Conservation (phyloP, 2,329 filamentous ascomycete genomes). For the Zymoseptoria pseudotritici region DNA sequence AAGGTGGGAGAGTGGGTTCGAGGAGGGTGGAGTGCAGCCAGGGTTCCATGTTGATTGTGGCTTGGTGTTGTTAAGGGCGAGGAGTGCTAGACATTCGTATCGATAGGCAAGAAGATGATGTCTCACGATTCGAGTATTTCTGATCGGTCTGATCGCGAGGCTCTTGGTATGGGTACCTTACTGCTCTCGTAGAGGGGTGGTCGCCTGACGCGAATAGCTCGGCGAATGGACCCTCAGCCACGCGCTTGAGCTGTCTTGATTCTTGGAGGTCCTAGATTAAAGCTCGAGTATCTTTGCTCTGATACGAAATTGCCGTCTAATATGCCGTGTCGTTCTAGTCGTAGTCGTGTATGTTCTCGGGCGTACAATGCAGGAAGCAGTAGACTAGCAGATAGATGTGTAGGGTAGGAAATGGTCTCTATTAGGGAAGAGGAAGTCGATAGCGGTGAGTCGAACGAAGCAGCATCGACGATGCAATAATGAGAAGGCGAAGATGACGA, state of each 20-base stretch:
- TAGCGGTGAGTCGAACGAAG: not conserved
- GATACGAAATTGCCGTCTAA: not conserved
- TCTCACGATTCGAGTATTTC: not conserved
- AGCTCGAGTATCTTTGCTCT: not conserved
- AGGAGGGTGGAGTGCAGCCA: conserved; percentile 20
- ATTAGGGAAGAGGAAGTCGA: not conserved
- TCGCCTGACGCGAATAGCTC: not conserved
- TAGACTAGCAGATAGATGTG: too few species aligned
- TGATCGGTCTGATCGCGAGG: not conserved
- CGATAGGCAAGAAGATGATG: not conserved
- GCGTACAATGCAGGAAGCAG: too few species aligned
- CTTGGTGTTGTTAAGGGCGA: not conserved
- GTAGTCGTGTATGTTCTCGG: not conserved
- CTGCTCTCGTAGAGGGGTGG: not conserved
- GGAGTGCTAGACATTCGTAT: conserved; percentile 2
- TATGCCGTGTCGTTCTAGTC: not conserved
- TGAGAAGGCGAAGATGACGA: not conserved
- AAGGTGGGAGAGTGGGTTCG: conserved; percentile 43
- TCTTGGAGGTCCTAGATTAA: not conserved
- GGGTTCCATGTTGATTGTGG: conserved; percentile 17
- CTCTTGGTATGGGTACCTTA: not conserved
- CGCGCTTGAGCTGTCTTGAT: not conserved
- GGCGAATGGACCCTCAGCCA: not conserved
- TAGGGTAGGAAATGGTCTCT: not conserved
- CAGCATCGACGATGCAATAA: not conserved